Evolutionary conservation across 495 filamentous ascomycete species (phyloP), one percentile per base, ranked within the genome.

Genomic region (Trichoderma parareesei): DNA sequence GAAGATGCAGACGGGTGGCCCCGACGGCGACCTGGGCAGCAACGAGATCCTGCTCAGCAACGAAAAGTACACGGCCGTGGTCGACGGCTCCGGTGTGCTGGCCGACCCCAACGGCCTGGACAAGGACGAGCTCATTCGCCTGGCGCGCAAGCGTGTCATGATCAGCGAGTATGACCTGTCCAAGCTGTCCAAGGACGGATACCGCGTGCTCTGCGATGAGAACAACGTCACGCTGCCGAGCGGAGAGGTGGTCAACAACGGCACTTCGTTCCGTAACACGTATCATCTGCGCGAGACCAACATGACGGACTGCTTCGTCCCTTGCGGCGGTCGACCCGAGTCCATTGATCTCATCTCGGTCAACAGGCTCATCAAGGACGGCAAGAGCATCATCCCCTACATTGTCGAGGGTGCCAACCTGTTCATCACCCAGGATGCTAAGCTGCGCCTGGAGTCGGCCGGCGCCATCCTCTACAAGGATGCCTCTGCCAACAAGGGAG

Each of bases 351-450:
- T 98, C 66, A 86, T 88, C 57, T 90, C 87, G 11, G 93, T 91
- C 40, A 85, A 82, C 73, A 89, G 89, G 74, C 85, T 98, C 64
- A 96, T 98, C 74, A 81, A 81, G 67, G 85, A 94, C 65, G 90
- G 90, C 76, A 96, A 94, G 79, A 82, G 82, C 16, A 84, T 82
- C 6, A 88, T 98, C 65, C 92, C 92, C 6, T 98, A 94, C 79
- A 93, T 98, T 38, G 94, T 98, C 59, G 94, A 98, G 76, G 94
- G 94, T 27, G 94, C 94, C 72, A 98, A 98, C 73, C 81, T 98
- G 48, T 98, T 98, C 85, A 94, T 98, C 77, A 98, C 94, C 13
- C 95, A 98, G 77, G 94, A 98, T 72, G 92, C 91, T 68, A 98
- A 98, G 82, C 82, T 98, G 64, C 88, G 92, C 27, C 84, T 98